Base-by-base conservation (phyloP, 1,284 basidiomycete species). In the Cutaneotrichosporon dermatis region DNA sequence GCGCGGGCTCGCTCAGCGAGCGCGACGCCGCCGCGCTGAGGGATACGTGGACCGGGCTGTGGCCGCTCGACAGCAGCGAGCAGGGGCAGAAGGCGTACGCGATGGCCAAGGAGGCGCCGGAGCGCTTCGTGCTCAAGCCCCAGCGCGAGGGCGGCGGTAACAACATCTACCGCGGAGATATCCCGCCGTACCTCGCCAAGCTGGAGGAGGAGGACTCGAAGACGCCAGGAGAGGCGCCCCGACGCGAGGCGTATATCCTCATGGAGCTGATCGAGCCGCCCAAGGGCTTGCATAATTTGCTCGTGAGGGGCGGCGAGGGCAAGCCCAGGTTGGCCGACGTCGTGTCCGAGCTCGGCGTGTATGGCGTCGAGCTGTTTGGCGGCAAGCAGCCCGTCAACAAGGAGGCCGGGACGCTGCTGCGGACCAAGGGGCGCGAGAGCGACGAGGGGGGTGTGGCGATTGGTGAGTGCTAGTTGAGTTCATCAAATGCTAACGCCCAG, bases 141-240 rank as follows among this genome's bases (percentile, higher is more conserved):
- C 94, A 98, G 76, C 84, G 94, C 15, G 92, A 99, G 80, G 95
- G 96, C 4, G 95, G 96, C 0, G 95, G 95, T 4, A 96, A 99
- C 76, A 99, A 99, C 71, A 84, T 98, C 33, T 99, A 98, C 79
- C 88, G 89, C 55, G 77, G 79, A 4, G 85, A 88, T 53, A 97
- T 98, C 56, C 90, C 89, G 0, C 67, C 80, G 0, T 92, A 92
- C 76, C 80, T 97, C 3, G 83, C 86, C 6, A 69, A 74, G 1
- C 80, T 96, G 0, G 55, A 51, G 8, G 77, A 80, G 48, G 77
- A 80, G 50, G 81, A 85, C 34, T 54, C 58, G n/a, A 10, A 33
- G 8, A 44, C 49, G 25, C 48, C 58, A 2, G 69, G 68, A 1
- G 66, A 68, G 39, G 66, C 66, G 4, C 69, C 69, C 6, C 64